Conservation (phyloP, 164 flowering plant genomes). For the Vitis riparia region DNA sequence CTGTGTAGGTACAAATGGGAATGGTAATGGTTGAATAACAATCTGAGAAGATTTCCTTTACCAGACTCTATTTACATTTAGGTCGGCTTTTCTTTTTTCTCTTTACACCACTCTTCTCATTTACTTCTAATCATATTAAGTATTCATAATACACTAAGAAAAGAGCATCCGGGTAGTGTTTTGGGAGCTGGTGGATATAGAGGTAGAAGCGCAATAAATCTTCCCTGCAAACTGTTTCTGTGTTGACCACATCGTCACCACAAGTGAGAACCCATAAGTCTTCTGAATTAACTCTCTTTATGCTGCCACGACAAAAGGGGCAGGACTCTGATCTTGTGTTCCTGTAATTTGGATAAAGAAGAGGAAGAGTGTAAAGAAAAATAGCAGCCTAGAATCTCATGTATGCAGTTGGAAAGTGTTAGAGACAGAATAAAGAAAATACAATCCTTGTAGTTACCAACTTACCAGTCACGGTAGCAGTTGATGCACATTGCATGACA, state of each 20-base stretch:
- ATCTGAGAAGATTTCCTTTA: constrained; percentile 28
- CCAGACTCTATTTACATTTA: constrained; percentile 62
- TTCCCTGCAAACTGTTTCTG: constrained; percentile 62
- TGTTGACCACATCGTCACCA: constrained; percentile 67
- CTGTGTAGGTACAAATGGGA: not conserved
- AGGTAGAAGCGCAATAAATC: constrained; percentile 76
- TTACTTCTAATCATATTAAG: constrained; percentile 44
- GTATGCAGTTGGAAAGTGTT: not conserved
- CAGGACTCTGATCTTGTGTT: constrained; percentile 85
- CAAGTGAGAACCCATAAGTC: constrained; percentile 95
- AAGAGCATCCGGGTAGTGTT: constrained; percentile 55
- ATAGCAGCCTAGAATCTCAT: not conserved
- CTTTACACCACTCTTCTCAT: constrained; percentile 40
- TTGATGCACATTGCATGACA: constrained; percentile 93
- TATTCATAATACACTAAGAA: constrained; percentile 64
- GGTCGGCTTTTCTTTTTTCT: constrained; percentile 35
- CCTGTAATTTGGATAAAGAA: constrained; percentile 46
- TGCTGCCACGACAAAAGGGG: constrained; percentile 92
- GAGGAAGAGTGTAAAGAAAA: not conserved
- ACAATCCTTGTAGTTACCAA: constrained; percentile 17
- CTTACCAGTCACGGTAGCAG: constrained; percentile 82
- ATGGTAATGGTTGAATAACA: constrained; percentile 14
- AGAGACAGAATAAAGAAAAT: not conserved
- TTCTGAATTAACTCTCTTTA: constrained; percentile 68
- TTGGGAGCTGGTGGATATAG: constrained; percentile 69